phyloP scores from a whole-genome alignment of 202 grass and related monocot genomes.

The Eragrostis tef region DNA sequence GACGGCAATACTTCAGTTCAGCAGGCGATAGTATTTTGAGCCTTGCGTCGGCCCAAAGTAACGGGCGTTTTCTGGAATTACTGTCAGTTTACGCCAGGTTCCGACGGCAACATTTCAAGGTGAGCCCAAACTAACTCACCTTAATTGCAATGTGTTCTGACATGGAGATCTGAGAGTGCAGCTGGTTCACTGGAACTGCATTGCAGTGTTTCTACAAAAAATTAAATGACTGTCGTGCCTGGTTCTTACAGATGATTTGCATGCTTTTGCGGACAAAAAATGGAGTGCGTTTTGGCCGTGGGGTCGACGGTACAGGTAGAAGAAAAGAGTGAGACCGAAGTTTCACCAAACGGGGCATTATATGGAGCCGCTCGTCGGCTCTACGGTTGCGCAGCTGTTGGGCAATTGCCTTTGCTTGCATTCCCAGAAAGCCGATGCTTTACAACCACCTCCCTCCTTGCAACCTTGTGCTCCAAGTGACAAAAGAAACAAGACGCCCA shows the following conservation, averaged over 20 bases:
- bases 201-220: neutral
- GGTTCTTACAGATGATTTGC: neutral
- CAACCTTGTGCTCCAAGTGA: conserved; percentile 58
- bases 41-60: conserved; percentile 35
- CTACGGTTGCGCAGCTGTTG: conserved; percentile 51
- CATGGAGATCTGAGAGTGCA: too few relatives aligned
- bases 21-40: neutral
- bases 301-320: conserved; percentile 25
- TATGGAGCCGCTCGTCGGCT: conserved; percentile 30
- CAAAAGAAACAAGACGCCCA: conserved; percentile 25
- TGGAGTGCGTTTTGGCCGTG: conserved; percentile 7
- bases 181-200: neutral
- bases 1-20: neutral
- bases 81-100: conserved; percentile 9
- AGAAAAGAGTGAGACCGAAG: conserved; percentile 51
- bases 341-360: conserved; percentile 61
- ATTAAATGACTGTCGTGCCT: neutral
- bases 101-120: neutral
- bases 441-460: conserved; percentile 49
- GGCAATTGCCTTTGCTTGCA: conserved; percentile 75
- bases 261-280: neutral
- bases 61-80: neutral
- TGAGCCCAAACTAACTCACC: neutral
- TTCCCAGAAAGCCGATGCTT: conserved; percentile 64
- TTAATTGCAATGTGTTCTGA: neutral